Conservation (phyloP, 495 filamentous ascomycete species). For the Podospora australis region DNA sequence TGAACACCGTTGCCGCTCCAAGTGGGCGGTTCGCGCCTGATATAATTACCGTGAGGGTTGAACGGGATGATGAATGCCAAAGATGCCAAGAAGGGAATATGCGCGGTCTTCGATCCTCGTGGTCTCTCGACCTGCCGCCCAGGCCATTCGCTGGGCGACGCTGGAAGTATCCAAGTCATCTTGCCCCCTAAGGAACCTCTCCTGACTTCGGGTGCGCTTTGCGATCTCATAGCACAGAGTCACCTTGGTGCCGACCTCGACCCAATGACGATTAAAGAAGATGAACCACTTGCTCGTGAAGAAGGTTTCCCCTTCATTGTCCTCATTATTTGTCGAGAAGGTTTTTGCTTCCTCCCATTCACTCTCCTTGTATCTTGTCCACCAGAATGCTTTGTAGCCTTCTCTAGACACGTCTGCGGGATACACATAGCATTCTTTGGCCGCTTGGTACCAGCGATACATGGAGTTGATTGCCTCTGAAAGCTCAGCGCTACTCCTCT, state of each 20-base stretch:
- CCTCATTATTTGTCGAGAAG: no score
- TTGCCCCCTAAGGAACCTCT: constrained; percentile 13
- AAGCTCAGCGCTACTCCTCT: constrained; percentile 17
- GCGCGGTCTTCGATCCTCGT: constrained; percentile 31
- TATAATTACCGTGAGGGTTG: no score
- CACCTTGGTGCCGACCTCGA: constrained; percentile 18
- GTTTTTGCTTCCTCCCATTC: no score
- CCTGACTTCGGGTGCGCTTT: constrained; percentile 17
- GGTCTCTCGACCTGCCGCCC: constrained; percentile 26
- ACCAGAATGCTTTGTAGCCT: no score
- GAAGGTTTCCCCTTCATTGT: no score
- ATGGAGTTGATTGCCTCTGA: constrained; percentile 25
- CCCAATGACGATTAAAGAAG: no score
- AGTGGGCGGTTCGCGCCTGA: no score
- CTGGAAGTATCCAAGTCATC: constrained; percentile 10
- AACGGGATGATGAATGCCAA: no score
- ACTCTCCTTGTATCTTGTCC: no score
- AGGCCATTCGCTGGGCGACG: constrained; percentile 26
- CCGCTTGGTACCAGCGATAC: constrained; percentile 19
- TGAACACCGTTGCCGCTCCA: no score
- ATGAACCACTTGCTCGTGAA: no score
- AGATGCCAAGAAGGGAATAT: constrained; percentile 34
- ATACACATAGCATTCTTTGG: constrained; percentile 19
- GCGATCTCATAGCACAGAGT: constrained; percentile 11
- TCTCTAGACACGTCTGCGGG: constrained; percentile 22